Conservation (phyloP, 495 filamentous ascomycete genomes). For the Ramalina intermedia region DNA sequence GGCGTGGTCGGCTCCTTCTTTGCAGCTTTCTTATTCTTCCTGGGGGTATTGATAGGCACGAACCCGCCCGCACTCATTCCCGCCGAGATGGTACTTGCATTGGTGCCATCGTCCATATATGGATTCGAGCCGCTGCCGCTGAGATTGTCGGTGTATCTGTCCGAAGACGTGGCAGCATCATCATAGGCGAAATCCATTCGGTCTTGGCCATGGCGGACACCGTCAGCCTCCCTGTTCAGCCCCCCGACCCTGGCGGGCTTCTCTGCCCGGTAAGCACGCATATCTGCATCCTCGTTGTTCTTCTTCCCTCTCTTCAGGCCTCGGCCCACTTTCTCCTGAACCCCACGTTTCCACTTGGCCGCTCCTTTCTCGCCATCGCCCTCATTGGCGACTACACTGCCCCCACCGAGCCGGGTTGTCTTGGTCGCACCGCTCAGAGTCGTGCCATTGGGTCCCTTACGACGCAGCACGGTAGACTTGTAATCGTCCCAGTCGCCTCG, state of each 20-base stretch:
- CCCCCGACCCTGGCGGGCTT: slow-evolving; percentile 74
- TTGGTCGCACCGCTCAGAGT: slow-evolving; percentile 67
- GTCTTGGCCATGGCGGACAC: slow-evolving; percentile 29
- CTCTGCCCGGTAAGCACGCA: slow-evolving; percentile 70
- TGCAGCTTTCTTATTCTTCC: not conserved
- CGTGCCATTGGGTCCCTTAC: slow-evolving; percentile 77
- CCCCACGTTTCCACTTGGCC: slow-evolving; percentile 25
- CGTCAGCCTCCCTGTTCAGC: slow-evolving; percentile 64
- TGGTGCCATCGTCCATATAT: slow-evolving; percentile 18
- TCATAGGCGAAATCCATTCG: no score
- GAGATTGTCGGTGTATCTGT: not conserved
- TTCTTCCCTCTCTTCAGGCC: slow-evolving; percentile 27
- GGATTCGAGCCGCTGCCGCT: not conserved
- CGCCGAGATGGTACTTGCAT: slow-evolving; percentile 26
- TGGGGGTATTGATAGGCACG: slow-evolving; percentile 9
- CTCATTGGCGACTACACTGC: slow-evolving; percentile 52
- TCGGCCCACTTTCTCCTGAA: slow-evolving; percentile 27
- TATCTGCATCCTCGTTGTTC: slow-evolving; percentile 47
- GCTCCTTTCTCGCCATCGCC: slow-evolving; percentile 39
- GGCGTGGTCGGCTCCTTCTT: not conserved
- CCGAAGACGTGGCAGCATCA: not conserved
- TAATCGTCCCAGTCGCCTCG: slow-evolving; percentile 94
- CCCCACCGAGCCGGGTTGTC: slow-evolving; percentile 67
- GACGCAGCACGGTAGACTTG: slow-evolving; percentile 87
- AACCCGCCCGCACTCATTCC: slow-evolving; percentile 23